Evolutionary conservation across 228 moss, liverwort and hornwort genomes (phyloP), one percentile per base, ranked within the genome.

Genomic region (Sphagnum fallax): DNA sequence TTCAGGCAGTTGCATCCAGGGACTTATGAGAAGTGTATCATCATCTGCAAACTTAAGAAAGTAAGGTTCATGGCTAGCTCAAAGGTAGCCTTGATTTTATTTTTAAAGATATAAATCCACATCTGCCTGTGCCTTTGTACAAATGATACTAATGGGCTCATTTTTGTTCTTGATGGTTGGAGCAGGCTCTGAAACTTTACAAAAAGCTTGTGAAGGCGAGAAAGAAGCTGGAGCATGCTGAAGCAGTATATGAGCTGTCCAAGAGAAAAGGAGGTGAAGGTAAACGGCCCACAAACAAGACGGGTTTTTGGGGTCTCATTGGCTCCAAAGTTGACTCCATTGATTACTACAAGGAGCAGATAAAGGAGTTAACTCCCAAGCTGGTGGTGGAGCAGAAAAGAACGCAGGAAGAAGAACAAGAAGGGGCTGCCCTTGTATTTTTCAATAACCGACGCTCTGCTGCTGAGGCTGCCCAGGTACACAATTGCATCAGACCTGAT

Each of bases 291-390:
- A 80, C 65, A 76, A 80, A 87, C 68, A 87, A 81, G 67, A 83
- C 83, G 52, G 87, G 87, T 61, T 55, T 48, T 8, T 50, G 80
- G n/a, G 87, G 87, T 10, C 76, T 87, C 51, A 67, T 62, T 7
- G 87, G 87, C 8, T 66, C 74, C 0, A 87, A 87, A 70, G 83
- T 87, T 55, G 87, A 87, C 64, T 87, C 87, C 1, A 83, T 87
- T 32, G 72, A 81, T n/a, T 76, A 64, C 52, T 87, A 82, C 82
- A 81, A 75, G 4, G 75, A 68, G 8, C 79, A 81, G 65, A 78
- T 83, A 11, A 70, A 63, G 60, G 83, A 83, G 48, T 73, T 87
- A 62, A 74, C 78, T 9, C 60, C 68, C 5, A 0, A 14, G 10
- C 70, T 87, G 61, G 77, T 78, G 63, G 66, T 57, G 51, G 83